Percentiles rank a stretch among this genome's conserved stretches.
phyloP scores from a whole-genome alignment of 2,329 filamentous ascomycete genomes.

The Phaeosphaeria sp. region DNA sequence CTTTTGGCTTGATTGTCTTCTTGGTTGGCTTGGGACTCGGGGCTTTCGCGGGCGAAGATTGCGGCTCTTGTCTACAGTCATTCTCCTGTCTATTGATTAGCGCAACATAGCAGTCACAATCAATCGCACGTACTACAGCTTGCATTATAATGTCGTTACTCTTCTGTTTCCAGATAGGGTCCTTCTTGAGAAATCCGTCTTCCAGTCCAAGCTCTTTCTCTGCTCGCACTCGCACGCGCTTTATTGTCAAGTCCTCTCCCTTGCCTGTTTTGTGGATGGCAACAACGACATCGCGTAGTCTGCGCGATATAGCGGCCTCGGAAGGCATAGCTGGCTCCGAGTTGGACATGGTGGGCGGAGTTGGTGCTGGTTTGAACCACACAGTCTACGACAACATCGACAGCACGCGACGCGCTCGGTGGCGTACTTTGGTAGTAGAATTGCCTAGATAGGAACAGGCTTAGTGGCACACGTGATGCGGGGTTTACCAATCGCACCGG shows the following conservation, averaged over 20 bases:
- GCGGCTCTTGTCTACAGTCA: conserved; percentile 29
- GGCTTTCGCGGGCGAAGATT: conserved; percentile 24
- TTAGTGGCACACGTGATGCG: conserved; percentile 23
- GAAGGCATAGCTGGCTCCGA: conserved; percentile 38
- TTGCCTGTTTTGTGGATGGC: conserved; percentile 50
- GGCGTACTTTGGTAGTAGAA: conserved; percentile 5
- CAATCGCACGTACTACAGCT: conserved; percentile 28
- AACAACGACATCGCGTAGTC: conserved; percentile 51
- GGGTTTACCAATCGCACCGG: conserved; percentile 13
- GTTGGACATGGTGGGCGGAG: conserved; percentile 41
- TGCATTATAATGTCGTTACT: conserved; percentile 45
- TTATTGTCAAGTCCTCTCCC: conserved; percentile 62
- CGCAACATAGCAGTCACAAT: neutral
- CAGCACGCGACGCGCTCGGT: neutral
- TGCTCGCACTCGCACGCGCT: conserved; percentile 60
- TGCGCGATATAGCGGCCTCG: conserved; percentile 47
- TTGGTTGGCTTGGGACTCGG: conserved; percentile 31
- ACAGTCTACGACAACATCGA: neutral
- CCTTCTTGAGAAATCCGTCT: conserved; percentile 62
- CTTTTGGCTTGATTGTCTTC: conserved; percentile 21
- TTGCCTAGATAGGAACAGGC: neutral
- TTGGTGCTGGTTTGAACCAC: conserved; percentile 8
- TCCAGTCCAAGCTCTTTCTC: conserved; percentile 60
- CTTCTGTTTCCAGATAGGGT: conserved; percentile 62
- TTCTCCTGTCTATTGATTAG: conserved; percentile 28